Conservation (phyloP, 2,329 filamentous ascomycete species). For the Penicillium griseofulvum region DNA sequence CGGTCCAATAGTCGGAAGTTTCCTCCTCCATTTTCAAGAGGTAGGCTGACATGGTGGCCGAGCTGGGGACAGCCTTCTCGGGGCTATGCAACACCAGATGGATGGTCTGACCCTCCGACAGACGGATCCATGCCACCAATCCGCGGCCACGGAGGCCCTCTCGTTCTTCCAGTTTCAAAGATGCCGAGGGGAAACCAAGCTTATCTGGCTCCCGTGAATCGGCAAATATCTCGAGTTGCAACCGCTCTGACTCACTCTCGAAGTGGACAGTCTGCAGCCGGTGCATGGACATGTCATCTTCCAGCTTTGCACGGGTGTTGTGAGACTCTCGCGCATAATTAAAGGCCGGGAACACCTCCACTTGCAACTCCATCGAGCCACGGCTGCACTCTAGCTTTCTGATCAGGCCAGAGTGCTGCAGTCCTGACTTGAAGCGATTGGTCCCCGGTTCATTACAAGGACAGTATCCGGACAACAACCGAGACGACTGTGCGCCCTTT, state of each 20-base stretch:
- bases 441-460: slow-evolving; percentile 40
- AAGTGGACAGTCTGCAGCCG: slow-evolving; percentile 63
- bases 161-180: slow-evolving; percentile 55
- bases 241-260: slow-evolving; percentile 55
- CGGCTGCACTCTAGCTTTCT: slow-evolving; percentile 71
- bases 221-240: slow-evolving; percentile 67
- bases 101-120: slow-evolving; percentile 65
- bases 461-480: slow-evolving; percentile 34
- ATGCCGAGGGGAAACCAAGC: slow-evolving; percentile 49
- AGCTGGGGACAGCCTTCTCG: slow-evolving; percentile 56
- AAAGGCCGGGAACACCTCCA: slow-evolving; percentile 72
- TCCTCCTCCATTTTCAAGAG: slow-evolving; percentile 65
- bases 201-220: slow-evolving; percentile 56
- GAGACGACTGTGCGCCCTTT: slow-evolving; percentile 43
- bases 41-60: slow-evolving; percentile 57
- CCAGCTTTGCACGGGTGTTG: slow-evolving; percentile 31
- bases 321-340: slow-evolving; percentile 66
- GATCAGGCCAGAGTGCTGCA: slow-evolving; percentile 54
- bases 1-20: slow-evolving; percentile 70
- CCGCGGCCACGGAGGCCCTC: slow-evolving; percentile 60
- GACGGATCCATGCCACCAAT: slow-evolving; percentile 57
- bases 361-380: slow-evolving; percentile 61
- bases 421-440: slow-evolving; percentile 49
- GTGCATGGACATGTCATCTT: slow-evolving; percentile 39
- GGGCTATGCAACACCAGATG: slow-evolving; percentile 69